Evolutionary conservation across 1,139 yeast genomes (phyloP).

Genomic region (Spathaspora jeffriesii): DNA sequence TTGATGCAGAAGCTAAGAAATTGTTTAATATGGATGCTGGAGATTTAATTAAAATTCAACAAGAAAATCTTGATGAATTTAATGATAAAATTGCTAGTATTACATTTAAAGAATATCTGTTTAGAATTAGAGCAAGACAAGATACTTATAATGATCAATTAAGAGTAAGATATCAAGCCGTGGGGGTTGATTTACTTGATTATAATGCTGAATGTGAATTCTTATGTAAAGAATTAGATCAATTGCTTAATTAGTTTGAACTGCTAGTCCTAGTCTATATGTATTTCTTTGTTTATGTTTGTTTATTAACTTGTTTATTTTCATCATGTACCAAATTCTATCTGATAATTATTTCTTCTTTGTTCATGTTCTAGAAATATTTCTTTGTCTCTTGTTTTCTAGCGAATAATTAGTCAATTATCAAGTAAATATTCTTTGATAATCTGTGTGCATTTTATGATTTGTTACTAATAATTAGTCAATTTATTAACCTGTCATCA

Average conservation of each 20-base stretch:
- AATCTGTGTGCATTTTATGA: too few relatives aligned
- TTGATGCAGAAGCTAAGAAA: conserved; percentile 79
- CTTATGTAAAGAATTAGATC: conserved; percentile 52
- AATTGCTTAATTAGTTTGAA: conserved; percentile 27
- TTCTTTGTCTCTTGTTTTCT: too few relatives aligned
- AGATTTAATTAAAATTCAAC: conserved; percentile 57
- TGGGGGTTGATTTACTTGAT: conserved; percentile 56
- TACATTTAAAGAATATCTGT: conserved; percentile 67
- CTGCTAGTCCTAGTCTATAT: background rate
- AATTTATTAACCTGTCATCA: too few relatives aligned
- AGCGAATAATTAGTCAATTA: too few relatives aligned
- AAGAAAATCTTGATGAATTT: conserved; percentile 39
- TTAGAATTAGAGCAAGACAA: conserved; percentile 79
- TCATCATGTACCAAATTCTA: too few relatives aligned
- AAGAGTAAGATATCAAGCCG: conserved; percentile 74
- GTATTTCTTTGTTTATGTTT: conserved; percentile 1
- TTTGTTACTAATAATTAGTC: too few relatives aligned
- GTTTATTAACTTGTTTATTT: too few relatives aligned
- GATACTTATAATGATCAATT: conserved; percentile 81
- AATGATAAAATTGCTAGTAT: conserved; percentile 50
- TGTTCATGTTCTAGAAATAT: too few relatives aligned
- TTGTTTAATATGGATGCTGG: conserved; percentile 72
- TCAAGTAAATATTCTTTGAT: too few relatives aligned
- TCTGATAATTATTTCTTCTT: too few relatives aligned
- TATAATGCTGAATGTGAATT: conserved; percentile 62